Percentiles rank a stretch among this genome's conserved stretches.
These are phyloP conservation scores for Neofusicoccum sp. DNA, from an alignment of 2,329 filamentous ascomycete genomes.

Conservation along the genomic window DNA sequence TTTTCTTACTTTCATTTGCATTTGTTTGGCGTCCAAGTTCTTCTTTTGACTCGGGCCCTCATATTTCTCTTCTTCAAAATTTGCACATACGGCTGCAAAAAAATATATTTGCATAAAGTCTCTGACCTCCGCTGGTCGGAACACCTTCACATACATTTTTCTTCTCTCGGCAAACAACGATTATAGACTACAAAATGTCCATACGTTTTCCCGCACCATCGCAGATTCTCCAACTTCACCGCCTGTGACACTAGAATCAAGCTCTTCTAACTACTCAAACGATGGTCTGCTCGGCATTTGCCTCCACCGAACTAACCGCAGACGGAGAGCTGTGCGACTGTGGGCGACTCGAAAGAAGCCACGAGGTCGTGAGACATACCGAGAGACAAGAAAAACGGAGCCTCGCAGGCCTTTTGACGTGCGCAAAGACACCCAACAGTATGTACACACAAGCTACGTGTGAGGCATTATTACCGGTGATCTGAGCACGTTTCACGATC, in stretches of 20 bases:
- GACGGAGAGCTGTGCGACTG: not conserved
- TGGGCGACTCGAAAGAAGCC: not conserved
- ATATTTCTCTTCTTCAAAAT: not conserved
- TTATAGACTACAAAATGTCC: no score
- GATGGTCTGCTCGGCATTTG: not conserved
- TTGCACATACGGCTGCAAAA: not conserved
- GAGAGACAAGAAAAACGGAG: not conserved
- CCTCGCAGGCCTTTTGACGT: no score
- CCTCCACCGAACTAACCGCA: not conserved
- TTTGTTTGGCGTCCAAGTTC: not conserved
- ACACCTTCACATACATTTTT: not conserved
- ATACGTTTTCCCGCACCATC: no score
- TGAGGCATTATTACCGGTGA: constrained; percentile 10
- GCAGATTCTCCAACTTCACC: no score
- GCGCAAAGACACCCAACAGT: not conserved
- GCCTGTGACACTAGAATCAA: no score
- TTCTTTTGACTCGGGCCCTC: not conserved
- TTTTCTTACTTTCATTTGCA: not conserved
- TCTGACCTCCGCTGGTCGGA: constrained; percentile 6
- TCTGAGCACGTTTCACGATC: constrained; percentile 13
- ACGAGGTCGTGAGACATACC: not conserved
- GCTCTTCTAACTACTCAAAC: no score
- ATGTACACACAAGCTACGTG: not conserved
- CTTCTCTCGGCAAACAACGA: not conserved
- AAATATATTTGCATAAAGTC: not conserved